Evolutionary conservation across 805 yeast genomes (phyloP).

Genomic region (Starmerella scarabaei): DNA sequence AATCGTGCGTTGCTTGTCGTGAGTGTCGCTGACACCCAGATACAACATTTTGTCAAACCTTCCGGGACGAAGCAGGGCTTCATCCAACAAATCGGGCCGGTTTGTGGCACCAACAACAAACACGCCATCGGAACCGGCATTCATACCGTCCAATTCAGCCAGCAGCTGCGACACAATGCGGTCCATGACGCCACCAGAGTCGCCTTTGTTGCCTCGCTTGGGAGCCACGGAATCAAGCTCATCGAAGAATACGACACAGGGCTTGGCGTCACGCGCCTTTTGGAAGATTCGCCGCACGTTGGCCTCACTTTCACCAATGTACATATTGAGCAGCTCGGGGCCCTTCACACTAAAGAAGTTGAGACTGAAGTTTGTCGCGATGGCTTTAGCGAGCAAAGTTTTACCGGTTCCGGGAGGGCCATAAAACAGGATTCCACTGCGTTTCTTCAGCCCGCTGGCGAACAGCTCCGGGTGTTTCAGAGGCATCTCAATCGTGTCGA

Average conservation of each 20-base stretch:
- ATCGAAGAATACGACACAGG: slow-evolving; percentile 95
- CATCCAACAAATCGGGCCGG: slow-evolving; percentile 89
- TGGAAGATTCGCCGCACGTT: slow-evolving; percentile 91
- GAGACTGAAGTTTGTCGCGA: slow-evolving; percentile 86
- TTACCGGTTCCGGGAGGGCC: slow-evolving; percentile 99
- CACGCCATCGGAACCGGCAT: slow-evolving; percentile 72
- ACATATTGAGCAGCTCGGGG: slow-evolving; percentile 92
- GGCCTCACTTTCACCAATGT: slow-evolving; percentile 97
- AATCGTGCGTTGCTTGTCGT: slow-evolving; percentile 75
- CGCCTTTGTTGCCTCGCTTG: slow-evolving; percentile 96
- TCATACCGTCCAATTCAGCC: slow-evolving; percentile 94
- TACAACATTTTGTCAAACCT: slow-evolving; percentile 92
- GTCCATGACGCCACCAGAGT: slow-evolving; percentile 98
- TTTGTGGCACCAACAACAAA: slow-evolving; percentile 99
- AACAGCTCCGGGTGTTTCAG: slow-evolving; percentile 84
- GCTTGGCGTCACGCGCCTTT: slow-evolving; percentile 88
- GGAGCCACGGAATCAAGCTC: slow-evolving; percentile 98
- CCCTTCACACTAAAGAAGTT: slow-evolving; percentile 96
- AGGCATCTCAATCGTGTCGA: slow-evolving; percentile 95
- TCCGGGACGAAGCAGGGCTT: slow-evolving; percentile 85
- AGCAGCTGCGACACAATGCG: slow-evolving; percentile 89
- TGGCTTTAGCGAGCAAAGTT: slow-evolving; percentile 89
- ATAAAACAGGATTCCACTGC: slow-evolving; percentile 87
- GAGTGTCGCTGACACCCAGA: slow-evolving; percentile 82
- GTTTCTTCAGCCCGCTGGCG: slow-evolving; percentile 75